Conservation (phyloP, 1,284 basidiomycete species). For the Pascua sp. region DNA sequence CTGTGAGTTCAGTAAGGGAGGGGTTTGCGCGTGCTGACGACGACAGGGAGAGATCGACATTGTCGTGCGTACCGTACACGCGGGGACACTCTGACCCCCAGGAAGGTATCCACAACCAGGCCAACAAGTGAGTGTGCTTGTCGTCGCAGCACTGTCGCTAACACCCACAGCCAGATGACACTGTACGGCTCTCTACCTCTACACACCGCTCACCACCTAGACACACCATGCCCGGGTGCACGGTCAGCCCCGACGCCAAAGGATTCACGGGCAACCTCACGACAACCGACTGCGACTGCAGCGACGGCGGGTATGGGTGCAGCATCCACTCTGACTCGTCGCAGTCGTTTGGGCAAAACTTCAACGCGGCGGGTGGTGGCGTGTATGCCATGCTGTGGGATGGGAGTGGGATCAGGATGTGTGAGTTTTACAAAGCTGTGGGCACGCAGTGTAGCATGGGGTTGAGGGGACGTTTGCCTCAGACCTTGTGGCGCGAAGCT, state of each 20-base stretch:
- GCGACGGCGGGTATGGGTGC: conserved; percentile 63
- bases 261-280: conserved; percentile 27
- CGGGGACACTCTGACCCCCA: conserved; percentile 6
- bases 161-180: conserved; percentile 34
- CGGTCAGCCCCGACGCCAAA: conserved; percentile 24
- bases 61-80: conserved; percentile 24
- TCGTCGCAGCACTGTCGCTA: background rate
- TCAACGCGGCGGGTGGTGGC: conserved; percentile 67
- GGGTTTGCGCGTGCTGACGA: background rate
- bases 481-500: too few species aligned
- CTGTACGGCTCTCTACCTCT: conserved; percentile 32
- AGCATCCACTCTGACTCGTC: conserved; percentile 57
- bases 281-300: conserved; percentile 32
- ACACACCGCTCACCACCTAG: conserved; percentile 21
- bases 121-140: conserved; percentile 34
- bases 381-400: conserved; percentile 73
- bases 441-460: too few species aligned
- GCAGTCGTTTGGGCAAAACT: conserved; percentile 63
- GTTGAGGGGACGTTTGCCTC: background rate
- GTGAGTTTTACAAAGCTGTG: conserved; percentile 41
- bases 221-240: conserved; percentile 41
- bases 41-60: conserved; percentile 48
- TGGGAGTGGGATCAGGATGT: conserved; percentile 65
- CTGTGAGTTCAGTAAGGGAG: conserved; percentile 21
- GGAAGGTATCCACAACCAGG: conserved; percentile 44